Evolutionary conservation across 106 monocot species (phyloP), one percentile per base, ranked within the genome.

Genomic region (Allium fistulosum): DNA sequence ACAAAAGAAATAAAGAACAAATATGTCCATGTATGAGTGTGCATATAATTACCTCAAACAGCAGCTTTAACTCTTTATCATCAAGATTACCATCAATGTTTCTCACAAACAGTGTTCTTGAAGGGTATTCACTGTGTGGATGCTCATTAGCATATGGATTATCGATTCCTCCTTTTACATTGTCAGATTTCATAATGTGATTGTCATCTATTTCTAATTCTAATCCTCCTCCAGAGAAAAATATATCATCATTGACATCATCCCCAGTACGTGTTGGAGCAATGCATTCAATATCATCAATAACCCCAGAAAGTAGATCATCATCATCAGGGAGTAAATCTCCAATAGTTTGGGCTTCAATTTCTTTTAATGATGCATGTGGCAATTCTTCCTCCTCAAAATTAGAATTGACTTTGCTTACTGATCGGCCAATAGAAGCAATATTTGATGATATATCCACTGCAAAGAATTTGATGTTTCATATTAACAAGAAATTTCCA

Each of bases 341-440:
- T 22, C 88, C 88, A 69, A 93, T 93, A 51, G 88, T 86, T 72
- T 84, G 88, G 47, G 93, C 93, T 86, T 93, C 93, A 26, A 90
- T 76, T 78, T 86, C 90, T 68, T 86, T 74, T 70, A 86, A 57
- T 15, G 83, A 86, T 55, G 71, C 80, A 46, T 80, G 72, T 67
- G 76, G 75, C 51, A 66, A 88, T 63, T 80, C 85, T 75, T 81
- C 83, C 58, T 18, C 70, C 58, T 18, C 70, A 55, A 53, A 68
- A 57, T 78, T 75, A 5, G 72, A 75, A 16, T 74, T 67, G 18
- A 56, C 53, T 16, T 48, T 64, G 68, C 78, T 71, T 28, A 55
- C 57, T 45, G 85, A 79, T n/a, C 75, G 78, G 27, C 74, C 71
- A 71, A 81, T 61, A 37, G 76, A 67, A 62, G 28, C 61, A 69